Evolutionary conservation across 106 monocot species (phyloP).

Genomic region (Platanthera guangdongensis): DNA sequence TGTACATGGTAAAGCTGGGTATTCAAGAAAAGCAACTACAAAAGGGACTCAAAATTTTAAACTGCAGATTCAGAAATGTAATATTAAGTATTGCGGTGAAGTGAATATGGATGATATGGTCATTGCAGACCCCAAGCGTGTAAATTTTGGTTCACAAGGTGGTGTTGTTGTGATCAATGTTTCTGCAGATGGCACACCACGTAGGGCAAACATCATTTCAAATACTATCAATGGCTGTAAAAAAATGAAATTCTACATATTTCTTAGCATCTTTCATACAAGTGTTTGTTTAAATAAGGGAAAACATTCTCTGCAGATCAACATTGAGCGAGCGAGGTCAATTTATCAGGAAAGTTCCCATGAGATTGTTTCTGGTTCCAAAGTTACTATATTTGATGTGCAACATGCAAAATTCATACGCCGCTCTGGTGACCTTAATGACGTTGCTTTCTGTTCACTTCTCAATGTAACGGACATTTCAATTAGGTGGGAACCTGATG

Average conservation of each 20-base stretch:
- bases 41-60: constrained; percentile 51
- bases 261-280: constrained; percentile 55
- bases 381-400: constrained; percentile 68
- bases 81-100: constrained; percentile 63
- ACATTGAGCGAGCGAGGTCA: constrained; percentile 61
- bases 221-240: constrained; percentile 35
- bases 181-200: constrained; percentile 68
- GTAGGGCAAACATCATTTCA: constrained; percentile 57
- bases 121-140: constrained; percentile 84
- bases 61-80: constrained; percentile 63
- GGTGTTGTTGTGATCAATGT: constrained; percentile 51
- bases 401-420: constrained; percentile 88
- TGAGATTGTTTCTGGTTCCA: constrained; percentile 36
- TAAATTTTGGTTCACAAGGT: constrained; percentile 93
- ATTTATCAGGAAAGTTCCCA: constrained; percentile 53
- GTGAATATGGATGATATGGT: constrained; percentile 54
- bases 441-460: constrained; percentile 69
- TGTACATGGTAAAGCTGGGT: constrained; percentile 26
- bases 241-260: constrained; percentile 48
- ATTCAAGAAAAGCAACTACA: constrained; percentile 25
- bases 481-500: constrained; percentile 92
- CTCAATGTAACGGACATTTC: constrained; percentile 76
- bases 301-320: constrained; percentile 59
- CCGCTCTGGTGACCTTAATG: constrained; percentile 66
- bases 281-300: constrained; percentile 61